Evolutionary conservation across 805 yeast species (phyloP), one percentile per base, ranked within the genome.

Genomic region (Ogataea populi-albae): DNA sequence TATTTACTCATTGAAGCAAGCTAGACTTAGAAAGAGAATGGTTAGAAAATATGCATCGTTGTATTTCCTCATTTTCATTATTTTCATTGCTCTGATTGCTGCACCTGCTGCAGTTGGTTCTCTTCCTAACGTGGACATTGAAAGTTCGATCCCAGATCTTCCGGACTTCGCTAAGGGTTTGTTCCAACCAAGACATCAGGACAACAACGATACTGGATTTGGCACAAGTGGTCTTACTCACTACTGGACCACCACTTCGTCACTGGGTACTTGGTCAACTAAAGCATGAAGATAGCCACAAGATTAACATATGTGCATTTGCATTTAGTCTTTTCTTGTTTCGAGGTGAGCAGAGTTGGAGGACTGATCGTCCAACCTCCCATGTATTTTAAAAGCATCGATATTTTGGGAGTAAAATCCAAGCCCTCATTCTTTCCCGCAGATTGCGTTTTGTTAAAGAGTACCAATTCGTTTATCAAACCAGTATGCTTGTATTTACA

Each of bases 21-120:
- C 94, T 39, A 82, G 86, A 69, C 79, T 89, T 65, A 84, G 98
- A 66, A 87, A 84, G 83, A 82, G 98, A 71, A 91, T 93, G 95
- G 95, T 93, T 23, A 81, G 85, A 66, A 88, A 87, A 68, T 93
- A 93, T 73, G 80, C 94, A 45, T 65, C 85, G 8, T 70, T 94
- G 61, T 93, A 81, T 75, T 79, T 86, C 55, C 52, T 67, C 38
- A 68, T 93, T 44, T 66, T 94, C 53, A 59, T 77, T 32, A 56
- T 87, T 41, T 88, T 88, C 53, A 77, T 79, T 47, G 81, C 75
- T 31, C 65, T 91, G 62, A 80, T 93, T 57, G 82, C 80, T 46
- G 97, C 93, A 29, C 98, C 99, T 47, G 96, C 96, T 23, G 98
- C 91, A 18, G 77, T 86, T 30, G 65, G 74, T 36, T 66, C 72